phyloP scores from a whole-genome alignment of 1,284 basidiomycete species.

The Melampsora americana region DNA sequence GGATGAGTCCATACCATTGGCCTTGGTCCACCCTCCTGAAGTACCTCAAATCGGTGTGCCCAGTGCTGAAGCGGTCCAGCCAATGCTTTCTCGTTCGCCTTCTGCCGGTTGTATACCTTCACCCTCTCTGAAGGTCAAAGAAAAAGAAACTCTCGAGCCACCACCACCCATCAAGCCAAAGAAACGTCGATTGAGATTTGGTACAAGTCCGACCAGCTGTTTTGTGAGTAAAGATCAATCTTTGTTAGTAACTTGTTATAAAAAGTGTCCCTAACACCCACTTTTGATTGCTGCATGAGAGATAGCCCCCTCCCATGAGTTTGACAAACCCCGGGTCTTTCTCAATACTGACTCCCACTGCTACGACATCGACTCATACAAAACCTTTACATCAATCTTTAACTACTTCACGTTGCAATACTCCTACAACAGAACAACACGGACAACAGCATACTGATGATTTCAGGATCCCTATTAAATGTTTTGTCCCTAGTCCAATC shows the following conservation, averaged over 20 bases:
- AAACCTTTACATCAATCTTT: constrained; percentile 55
- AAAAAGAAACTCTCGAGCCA: not conserved
- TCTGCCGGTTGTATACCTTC: not conserved
- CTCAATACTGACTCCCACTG: constrained; percentile 48
- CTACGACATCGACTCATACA: constrained; percentile 57
- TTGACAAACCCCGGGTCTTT: constrained; percentile 55
- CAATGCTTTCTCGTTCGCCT: not conserved
- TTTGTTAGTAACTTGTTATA: not conserved
- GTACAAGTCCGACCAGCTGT: not conserved
- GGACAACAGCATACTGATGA: constrained; percentile 54
- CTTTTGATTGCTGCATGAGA: not conserved
- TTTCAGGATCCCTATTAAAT: constrained; percentile 59
- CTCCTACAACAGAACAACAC: constrained; percentile 47
- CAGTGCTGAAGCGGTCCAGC: not conserved
- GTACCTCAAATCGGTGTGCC: too few species aligned
- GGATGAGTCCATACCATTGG: too few species aligned
- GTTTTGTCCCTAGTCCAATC: constrained; percentile 57
- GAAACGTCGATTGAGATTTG: constrained; percentile 5
- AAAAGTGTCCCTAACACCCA: not conserved
- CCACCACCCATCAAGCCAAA: not conserved
- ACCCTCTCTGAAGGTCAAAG: not conserved
- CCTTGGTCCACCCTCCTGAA: too few species aligned
- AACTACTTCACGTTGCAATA: constrained; percentile 50
- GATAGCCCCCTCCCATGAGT: constrained; percentile 59
- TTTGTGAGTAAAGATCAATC: not conserved